Evolutionary conservation across 2,329 filamentous ascomycete genomes (phyloP).

Genomic region (Apiospora marii): DNA sequence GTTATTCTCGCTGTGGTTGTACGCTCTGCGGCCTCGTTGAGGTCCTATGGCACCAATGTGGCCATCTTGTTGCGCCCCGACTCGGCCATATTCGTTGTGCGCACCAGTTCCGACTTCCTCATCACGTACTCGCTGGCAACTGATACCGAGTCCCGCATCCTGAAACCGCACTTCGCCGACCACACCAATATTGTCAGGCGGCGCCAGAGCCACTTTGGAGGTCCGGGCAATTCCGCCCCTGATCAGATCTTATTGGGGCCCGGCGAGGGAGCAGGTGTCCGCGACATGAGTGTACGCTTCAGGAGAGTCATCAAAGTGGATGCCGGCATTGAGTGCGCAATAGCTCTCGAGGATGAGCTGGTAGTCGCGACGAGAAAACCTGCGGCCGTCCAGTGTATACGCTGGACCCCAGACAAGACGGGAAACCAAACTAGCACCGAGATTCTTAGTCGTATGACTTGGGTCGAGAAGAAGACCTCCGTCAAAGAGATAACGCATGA

Average conservation of each 20-base stretch:
- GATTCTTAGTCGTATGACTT: slow-evolving; percentile 84
- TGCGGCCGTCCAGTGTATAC: slow-evolving; percentile 94
- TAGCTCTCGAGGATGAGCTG: slow-evolving; percentile 92
- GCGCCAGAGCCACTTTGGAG: slow-evolving; percentile 67
- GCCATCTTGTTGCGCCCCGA: slow-evolving; percentile 89
- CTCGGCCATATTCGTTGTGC: slow-evolving; percentile 89
- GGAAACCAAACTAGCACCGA: slow-evolving; percentile 91
- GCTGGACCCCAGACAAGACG: slow-evolving; percentile 85
- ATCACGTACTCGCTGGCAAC: slow-evolving; percentile 94
- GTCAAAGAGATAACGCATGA: slow-evolving; percentile 91
- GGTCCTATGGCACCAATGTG: slow-evolving; percentile 84
- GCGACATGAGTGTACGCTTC: slow-evolving; percentile 90
- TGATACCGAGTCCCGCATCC: slow-evolving; percentile 83
- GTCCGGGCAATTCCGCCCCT: slow-evolving; percentile 60
- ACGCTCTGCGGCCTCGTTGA: slow-evolving; percentile 80
- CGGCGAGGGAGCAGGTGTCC: slow-evolving; percentile 82
- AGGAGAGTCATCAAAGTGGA: slow-evolving; percentile 98
- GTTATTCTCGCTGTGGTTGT: slow-evolving; percentile 86
- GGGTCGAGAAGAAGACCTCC: slow-evolving; percentile 79
- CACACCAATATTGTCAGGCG: slow-evolving; percentile 69
- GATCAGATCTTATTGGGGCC: slow-evolving; percentile 75
- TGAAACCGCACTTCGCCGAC: slow-evolving; percentile 80
- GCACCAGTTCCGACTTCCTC: slow-evolving; percentile 84
- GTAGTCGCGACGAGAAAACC: slow-evolving; percentile 92
- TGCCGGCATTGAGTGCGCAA: slow-evolving; percentile 86